Base-by-base conservation (phyloP, 2,329 filamentous ascomycete species). In the Cordyceps cicadae region DNA sequence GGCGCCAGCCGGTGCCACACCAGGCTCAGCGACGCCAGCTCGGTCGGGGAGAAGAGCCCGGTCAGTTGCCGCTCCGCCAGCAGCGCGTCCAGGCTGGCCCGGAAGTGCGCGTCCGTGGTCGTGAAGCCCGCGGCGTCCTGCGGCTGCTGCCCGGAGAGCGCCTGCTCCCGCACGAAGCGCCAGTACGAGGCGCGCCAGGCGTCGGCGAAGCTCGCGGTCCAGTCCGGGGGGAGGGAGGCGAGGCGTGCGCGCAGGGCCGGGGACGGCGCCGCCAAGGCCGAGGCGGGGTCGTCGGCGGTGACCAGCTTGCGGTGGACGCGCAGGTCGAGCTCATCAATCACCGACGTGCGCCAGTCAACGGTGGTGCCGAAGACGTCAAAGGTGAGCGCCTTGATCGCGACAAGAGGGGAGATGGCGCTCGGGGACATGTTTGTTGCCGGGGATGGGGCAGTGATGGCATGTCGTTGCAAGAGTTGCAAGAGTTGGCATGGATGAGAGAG, bases 291-390 rank as follows among this genome's bases (percentile, higher is more conserved):
- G 17, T 79, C 75, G 37, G 86, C 76, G 2, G 86, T 76, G 2
- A 77, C 75, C 15, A 69, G 68, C 66, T 82, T 81, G 61, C 76
- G 71, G 32, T 73, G 69, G 15, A 83, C 80, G 45, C 79, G 77
- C 12, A 76, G 69, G 26, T 74, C 70, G 53, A 94, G 80, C 59
- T 83, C 82, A 9, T 79, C 74, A 15, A 79, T 82, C 21, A 94
- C 83, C 2, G 85, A 84, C 45, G 77, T 77, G 61, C 89, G 86
- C 89, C 89, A 93, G 76, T 93, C 81, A 51, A 94, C 89, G 64
- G 87, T 84, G 1, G 90, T 94, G 65, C 89, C 89, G 71, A 92
- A 92, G 67, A 91, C 82, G 74, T 92, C 88, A 68, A 90, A 91
- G 59, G 86, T 79, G 39, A 92, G 76, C 8, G 82, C 87, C 65